Base-by-base conservation (phyloP, 192 early-diverging fungal genomes). In the Diversispora eburnea region DNA sequence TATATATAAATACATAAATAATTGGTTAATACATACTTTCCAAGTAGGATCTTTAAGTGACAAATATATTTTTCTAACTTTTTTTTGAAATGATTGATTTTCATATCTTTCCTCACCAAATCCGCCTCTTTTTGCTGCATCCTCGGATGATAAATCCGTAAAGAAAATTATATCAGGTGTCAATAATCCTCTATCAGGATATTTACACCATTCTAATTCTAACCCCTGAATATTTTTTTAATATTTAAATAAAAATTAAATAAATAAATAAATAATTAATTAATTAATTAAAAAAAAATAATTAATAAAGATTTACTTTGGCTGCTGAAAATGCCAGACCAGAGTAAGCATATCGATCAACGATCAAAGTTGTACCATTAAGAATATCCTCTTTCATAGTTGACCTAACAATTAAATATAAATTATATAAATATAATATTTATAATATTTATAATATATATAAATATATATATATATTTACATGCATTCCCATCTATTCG, bases 331-430 rank as follows among this genome's bases (percentile, higher is more conserved):
- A 99, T 2, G 93, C 94, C 6, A 95, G 92, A 9, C 98, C 98
- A 1, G 96, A 98, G 75, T 94, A 98, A 0, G 95, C 93, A 79
- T 99, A 99, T 54, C 98, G 85, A 80, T 98, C 98, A 3, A 96
- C 91, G 3, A 99, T 81, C 10, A 96, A 76, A 5, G 92, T 91
- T 0, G 76, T 90, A 9, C 96, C 97, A 42, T 48, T 33, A 8
- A 74, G 12, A 3, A 51, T 45, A 25, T 45, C 9, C 43, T 64
- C 51, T 43, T 67, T 75, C n/a, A 74, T 77, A 1, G 7, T 46
- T 48, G 47, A 9, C 54, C 76, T 73, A 22, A 33, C 25, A 2
- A 33, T 33, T 22, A 59, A 56, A 45, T 9, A 39, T 5, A 20
- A 19, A 45, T 20, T 22, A 25, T 33, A 4, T 12, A 19, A 9